Percentiles rank a stretch among this genome's conserved stretches.
Evolutionary conservation across 305 asterid species (phyloP).

Genomic region (Fraxinus paxiana): DNA sequence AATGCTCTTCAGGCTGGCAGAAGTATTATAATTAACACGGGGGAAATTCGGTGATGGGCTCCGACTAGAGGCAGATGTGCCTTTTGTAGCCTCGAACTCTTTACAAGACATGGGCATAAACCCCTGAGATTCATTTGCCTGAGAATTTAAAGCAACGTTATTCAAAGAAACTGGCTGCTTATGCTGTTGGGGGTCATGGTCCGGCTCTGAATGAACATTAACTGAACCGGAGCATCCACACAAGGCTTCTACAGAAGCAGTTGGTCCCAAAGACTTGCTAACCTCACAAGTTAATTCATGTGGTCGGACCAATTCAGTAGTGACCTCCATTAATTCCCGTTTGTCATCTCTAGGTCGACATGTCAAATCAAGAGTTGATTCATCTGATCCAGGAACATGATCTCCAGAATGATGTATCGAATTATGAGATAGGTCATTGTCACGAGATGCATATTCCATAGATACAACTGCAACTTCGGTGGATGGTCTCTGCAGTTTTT

Average conservation of each 20-base stretch:
- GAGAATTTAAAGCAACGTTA: slow-evolving; percentile 31
- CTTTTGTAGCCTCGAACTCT: slow-evolving; percentile 28
- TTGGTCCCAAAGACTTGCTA: slow-evolving; percentile 29
- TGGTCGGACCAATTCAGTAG: slow-evolving; percentile 26
- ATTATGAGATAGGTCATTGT: slow-evolving; percentile 26
- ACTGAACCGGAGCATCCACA: slow-evolving; percentile 19
- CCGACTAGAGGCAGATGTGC: slow-evolving; percentile 20
- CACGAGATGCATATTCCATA: slow-evolving; percentile 30
- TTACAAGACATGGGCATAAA: slow-evolving; percentile 27
- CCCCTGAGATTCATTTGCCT: slow-evolving; percentile 32
- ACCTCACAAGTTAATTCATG: slow-evolving; percentile 25
- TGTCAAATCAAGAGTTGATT: slow-evolving; percentile 21
- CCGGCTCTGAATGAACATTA: slow-evolving; percentile 23
- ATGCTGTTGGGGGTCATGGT: slow-evolving; percentile 27
- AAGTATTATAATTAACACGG: slow-evolving; percentile 14
- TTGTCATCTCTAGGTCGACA: slow-evolving; percentile 29
- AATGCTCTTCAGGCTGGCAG: slow-evolving; percentile 19
- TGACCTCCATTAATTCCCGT: slow-evolving; percentile 26
- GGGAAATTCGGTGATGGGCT: slow-evolving; percentile 17
- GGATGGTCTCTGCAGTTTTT: slow-evolving; percentile 14
- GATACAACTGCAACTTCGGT: slow-evolving; percentile 17
- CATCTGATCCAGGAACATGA: slow-evolving; percentile 23
- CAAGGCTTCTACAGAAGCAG: slow-evolving; percentile 31
- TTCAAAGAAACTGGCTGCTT: slow-evolving; percentile 33
- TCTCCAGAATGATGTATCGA: slow-evolving; percentile 27